Conservation (phyloP, 1,284 basidiomycete genomes). For the Vanrija sp. region DNA sequence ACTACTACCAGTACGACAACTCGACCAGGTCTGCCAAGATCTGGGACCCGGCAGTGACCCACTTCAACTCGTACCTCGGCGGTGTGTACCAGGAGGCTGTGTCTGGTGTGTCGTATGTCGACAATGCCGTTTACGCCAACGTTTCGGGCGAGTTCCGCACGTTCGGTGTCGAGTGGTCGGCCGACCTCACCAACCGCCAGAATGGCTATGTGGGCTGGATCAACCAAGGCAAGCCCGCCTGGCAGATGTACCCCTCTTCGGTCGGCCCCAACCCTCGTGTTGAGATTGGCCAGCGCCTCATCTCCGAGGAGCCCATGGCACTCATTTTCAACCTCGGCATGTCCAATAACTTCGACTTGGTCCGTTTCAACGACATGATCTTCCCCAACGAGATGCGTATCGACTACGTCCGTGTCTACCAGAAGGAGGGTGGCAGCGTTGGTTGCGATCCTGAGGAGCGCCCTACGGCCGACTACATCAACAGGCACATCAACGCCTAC, state of each 20-base stretch:
- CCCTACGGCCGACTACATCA: conserved; percentile 47
- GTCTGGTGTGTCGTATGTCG: conserved; percentile 60
- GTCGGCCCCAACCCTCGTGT: conserved; percentile 57
- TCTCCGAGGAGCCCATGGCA: conserved; percentile 69
- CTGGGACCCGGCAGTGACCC: conserved; percentile 51
- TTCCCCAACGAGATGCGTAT: conserved; percentile 51
- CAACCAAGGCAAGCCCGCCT: conserved; percentile 55
- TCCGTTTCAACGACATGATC: conserved; percentile 44
- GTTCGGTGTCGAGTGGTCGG: conserved; percentile 70
- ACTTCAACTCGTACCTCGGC: conserved; percentile 71
- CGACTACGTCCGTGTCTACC: conserved; percentile 53
- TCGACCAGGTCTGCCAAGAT: conserved; percentile 42
- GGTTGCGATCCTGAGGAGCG: conserved; percentile 46
- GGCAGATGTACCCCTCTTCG: conserved; percentile 57
- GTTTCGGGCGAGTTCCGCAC: conserved; percentile 25
- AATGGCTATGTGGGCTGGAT: conserved; percentile 66
- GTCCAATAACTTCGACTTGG: conserved; percentile 51
- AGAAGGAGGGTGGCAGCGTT: conserved; percentile 38
- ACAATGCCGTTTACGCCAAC: conserved; percentile 55
- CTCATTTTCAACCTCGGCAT: conserved; percentile 50
- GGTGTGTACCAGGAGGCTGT: conserved; percentile 74
- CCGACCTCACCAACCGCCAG: conserved; percentile 55
- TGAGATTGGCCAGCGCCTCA: conserved; percentile 61
- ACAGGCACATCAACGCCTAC: conserved; percentile 35
- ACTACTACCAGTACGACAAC: conserved; percentile 58